Base-by-base conservation (phyloP, 2,329 filamentous ascomycete species). In the Dichotomopilus funicola region DNA sequence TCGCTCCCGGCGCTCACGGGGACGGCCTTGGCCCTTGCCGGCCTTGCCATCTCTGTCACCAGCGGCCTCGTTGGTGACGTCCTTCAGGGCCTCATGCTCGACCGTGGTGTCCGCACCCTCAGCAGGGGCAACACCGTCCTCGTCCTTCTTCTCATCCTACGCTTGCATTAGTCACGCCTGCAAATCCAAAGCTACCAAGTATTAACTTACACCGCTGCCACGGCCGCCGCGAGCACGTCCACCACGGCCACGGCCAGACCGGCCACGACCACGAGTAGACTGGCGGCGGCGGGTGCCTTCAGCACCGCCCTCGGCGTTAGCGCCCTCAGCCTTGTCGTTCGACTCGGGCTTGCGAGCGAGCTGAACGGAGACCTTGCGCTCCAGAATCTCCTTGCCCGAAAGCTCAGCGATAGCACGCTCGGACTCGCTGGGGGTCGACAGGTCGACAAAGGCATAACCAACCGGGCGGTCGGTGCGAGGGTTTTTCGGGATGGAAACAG, bases 301-400 rank as follows among this genome's bases (percentile, higher is more conserved):
- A 37, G 55, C 54, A 71, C 82, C 78, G 68, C 82, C 86, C 75
- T 95, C 91, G 67, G 85, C 88, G 73, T 87, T 89, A 68, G 81
- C 78, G 71, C 82, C 82, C 68, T 91, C 89, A 47, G 75, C 69
- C 80, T 88, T 89, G 74, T 91, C 88, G 64, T 83, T 85, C 68
- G 87, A 81, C 79, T 97, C 92, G 58, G 92, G 92, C 82, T 96
- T 97, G 78, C 92, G 92, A 69, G 94, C 94, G 69, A 96, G 87
- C 80, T 99, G 94, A 65, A 99, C 94, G 46, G 91, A 97, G 70
- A 97, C 94, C 87, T 97, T 97, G 75, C 94, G 92, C 76, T 96
- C 91, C 58, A 97, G 85, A 68, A 99, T 94, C 78, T 95, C 91
- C 81, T 96, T 91, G 75, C 92, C 92, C 68, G 94, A 96, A 64